Evolutionary conservation across 1,139 yeast genomes (phyloP), one percentile per base, ranked within the genome.

Genomic region (Yamadazyma siamensis): DNA sequence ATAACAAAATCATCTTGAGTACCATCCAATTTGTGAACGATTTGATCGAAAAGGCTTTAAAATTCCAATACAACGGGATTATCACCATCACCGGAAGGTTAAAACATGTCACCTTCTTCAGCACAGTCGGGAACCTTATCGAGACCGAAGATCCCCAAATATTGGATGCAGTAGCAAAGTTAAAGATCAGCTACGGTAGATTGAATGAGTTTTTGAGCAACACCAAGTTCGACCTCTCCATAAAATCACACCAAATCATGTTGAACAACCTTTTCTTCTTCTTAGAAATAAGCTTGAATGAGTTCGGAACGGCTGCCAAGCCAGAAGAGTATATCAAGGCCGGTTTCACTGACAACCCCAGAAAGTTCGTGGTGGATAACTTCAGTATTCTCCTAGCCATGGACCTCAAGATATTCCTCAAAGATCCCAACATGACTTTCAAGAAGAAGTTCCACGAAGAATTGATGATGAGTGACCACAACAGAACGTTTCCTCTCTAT

Each of bases 361-460:
- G 55, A 25, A 53, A 59, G 23, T 70, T 62, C 42, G 65, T 71
- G 5, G 55, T 59, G 11, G 66, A 62, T 13, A 62, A 67, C 38
- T 71, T 67, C 44, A 42, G 67, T 28, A 46, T 67, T 31, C 54
- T 65, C 41, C 50, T 62, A 34, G 66, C 77, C 9, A 63, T 75
- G 63, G 77, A 75, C 46, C 56, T 75, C 36, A 61, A 69, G 46
- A 63, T 71, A 29, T 74, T 75, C 47, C 56, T 77, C 27, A 70
- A 70, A 39, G 76, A 69, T 44, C 70, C 79, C 9, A 75, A 75
- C 49, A 70, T 73, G 52, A 58, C 77, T 0, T 75, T 77, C 50
- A 75, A 73, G 36, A 78, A 78, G 54, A 56, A 66, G 27, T 72
- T 71, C 48, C 77, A 74, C 39, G 82, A 78, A 48, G 81, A 77